Evolutionary conservation across 1,284 basidiomycete genomes (phyloP).

Genomic region (Sporisorium iseilematis-ciliati): DNA sequence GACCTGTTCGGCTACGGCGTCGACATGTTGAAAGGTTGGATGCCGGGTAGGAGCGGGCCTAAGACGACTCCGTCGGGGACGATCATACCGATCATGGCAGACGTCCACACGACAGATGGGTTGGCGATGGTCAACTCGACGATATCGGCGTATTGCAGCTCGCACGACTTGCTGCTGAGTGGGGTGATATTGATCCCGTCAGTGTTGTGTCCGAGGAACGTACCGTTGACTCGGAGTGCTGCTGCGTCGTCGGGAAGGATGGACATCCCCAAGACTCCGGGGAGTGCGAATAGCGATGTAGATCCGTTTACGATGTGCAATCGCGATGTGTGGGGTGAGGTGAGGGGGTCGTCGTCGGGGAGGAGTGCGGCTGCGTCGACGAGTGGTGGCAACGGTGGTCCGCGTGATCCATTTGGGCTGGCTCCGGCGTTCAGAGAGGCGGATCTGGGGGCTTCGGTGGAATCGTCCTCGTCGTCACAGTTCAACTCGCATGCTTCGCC

Average conservation of each 20-base stretch:
- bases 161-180: slow-evolving; percentile 50
- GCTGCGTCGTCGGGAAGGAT: slow-evolving; percentile 8
- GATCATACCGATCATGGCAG: slow-evolving; percentile 58
- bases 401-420: slow-evolving; percentile 34
- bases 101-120: slow-evolving; percentile 44
- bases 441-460: slow-evolving; percentile 23
- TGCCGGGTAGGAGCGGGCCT: slow-evolving; percentile 33
- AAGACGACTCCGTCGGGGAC: slow-evolving; percentile 33
- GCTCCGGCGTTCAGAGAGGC: slow-evolving; percentile 31
- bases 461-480: slow-evolving; percentile 26
- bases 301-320: slow-evolving; percentile 40
- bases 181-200: slow-evolving; percentile 53
- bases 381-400: not conserved
- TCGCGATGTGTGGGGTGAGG: slow-evolving; percentile 35
- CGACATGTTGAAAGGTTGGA: slow-evolving; percentile 61
- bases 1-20: slow-evolving; percentile 53
- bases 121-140: slow-evolving; percentile 53
- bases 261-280: slow-evolving; percentile 28
- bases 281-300: slow-evolving; percentile 39
- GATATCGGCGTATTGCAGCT: slow-evolving; percentile 52
- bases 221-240: slow-evolving; percentile 23
- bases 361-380: slow-evolving; percentile 1
- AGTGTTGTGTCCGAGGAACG: slow-evolving; percentile 47
- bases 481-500: slow-evolving; percentile 36
- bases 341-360: slow-evolving; percentile 8